Evolutionary conservation across 768 basidiomycete species (phyloP).

Genomic region (Lentinula lateritia): DNA sequence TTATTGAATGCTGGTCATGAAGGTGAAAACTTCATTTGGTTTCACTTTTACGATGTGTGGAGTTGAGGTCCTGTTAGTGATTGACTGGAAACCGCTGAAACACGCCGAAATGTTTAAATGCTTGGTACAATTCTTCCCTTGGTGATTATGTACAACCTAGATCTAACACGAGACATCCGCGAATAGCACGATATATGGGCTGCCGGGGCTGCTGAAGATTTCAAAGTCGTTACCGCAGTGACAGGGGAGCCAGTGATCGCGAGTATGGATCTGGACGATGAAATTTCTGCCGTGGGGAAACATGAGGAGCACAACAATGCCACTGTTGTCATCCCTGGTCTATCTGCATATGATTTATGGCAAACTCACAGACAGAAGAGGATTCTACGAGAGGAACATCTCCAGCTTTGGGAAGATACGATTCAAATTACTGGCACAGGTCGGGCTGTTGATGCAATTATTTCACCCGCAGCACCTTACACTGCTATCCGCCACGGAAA

Average conservation of each 20-base stretch:
- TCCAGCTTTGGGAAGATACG: slow-evolving; percentile 60
- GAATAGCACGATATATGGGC: slow-evolving; percentile 35
- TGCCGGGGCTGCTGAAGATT: slow-evolving; percentile 47
- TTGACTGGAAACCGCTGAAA: slow-evolving; percentile 61
- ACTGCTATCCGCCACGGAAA: slow-evolving; percentile 60
- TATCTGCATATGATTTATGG: slow-evolving; percentile 63
- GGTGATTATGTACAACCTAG: neutral
- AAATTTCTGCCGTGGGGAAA: slow-evolving; percentile 13
- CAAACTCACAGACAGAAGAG: slow-evolving; percentile 50
- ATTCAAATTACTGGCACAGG: slow-evolving; percentile 52
- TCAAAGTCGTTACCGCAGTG: slow-evolving; percentile 23
- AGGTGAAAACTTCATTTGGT: slow-evolving; percentile 30
- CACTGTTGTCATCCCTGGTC: slow-evolving; percentile 10
- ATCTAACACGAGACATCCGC: too few species aligned
- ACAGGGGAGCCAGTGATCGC: slow-evolving; percentile 52
- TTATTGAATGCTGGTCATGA: slow-evolving; percentile 58
- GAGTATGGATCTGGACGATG: slow-evolving; percentile 35
- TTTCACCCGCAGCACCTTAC: slow-evolving; percentile 56
- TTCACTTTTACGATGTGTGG: neutral
- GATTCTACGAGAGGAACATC: slow-evolving; percentile 48
- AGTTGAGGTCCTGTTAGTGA: slow-evolving; percentile 32
- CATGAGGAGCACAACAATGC: slow-evolving; percentile 20
- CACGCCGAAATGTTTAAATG: slow-evolving; percentile 42
- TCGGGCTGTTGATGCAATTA: slow-evolving; percentile 71
- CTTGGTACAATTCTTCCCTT: slow-evolving; percentile 20